Evolutionary conservation across 2,329 filamentous ascomycete species (phyloP), one percentile per base, ranked within the genome.

Genomic region (Neofusicoccum sp.): DNA sequence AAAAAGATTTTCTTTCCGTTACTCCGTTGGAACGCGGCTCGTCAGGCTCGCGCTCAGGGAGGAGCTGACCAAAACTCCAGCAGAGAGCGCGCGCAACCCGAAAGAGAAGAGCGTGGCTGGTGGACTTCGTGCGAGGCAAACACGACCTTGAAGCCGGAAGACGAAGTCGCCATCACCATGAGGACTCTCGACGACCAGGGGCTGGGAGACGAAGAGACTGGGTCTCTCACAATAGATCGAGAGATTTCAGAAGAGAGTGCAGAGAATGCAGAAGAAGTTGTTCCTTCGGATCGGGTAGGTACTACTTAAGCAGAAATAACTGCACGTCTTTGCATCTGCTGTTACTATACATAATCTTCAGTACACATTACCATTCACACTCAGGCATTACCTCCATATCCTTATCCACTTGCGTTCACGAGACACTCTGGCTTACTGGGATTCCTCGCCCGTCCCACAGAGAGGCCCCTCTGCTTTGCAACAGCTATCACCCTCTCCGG

Each of bases 401-500:
- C 16, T 43, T 8, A 62, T 2, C 16, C 36, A 47, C 34, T 60
- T 7, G 52, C 64, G 14, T 60, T 64, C 12, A n/a, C 52, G 28
- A 65, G 44, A 48, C 64, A 65, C 36, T 61, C 52, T 1, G 63
- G 63, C 34, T 43, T 62, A 43, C 58, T 48, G 2, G 50, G 45
- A 12, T 49, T 63, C 47, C 50, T 56, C 29, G 29, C 12, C 12
- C 48, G 29, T 9, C 64, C 64, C 6, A 56, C 56, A 22, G n/a
- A 16, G 9, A 63, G 28, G 6, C 44, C 44, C 29, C 44, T 64
- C 61, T 50, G 44, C 39, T n/a, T 58, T 8, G 41, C 64, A n/a
- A 64, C 41, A 16, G 59, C 61, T 12, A 65, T 16, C n/a, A 71
- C 67, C 6, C 66, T 62, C 31, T 68, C 65, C 6, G 68, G 69